Base-by-base conservation (phyloP, 2,329 filamentous ascomycete genomes). In the Mycosphaerella sp. region DNA sequence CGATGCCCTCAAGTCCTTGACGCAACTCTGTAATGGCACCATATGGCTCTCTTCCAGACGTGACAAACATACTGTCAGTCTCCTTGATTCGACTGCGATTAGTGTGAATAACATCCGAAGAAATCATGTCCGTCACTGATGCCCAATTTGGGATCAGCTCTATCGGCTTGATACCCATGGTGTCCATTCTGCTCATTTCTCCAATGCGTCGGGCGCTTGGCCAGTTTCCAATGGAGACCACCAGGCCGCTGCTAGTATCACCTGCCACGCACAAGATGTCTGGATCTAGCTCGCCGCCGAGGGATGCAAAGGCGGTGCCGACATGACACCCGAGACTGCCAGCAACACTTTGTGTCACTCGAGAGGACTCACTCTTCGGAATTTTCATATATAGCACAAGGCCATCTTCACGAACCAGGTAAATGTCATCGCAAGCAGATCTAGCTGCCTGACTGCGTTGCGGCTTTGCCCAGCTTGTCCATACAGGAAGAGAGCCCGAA, bases 331-430 rank as follows among this genome's bases (percentile, higher is more conserved):
- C 78, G 60, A 88, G 82, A 48, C 78, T 78, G 6, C 86, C 86
- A 54, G 88, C 77, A 51, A 79, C 50, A 38, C 55, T 63, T 76
- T 44, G 79, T 77, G 51, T 78, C 75, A 40, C 50, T 84, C 14
- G 34, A 9, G 29, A 14, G 9, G 45, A 51, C 11, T 41, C 6
- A 14, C 36, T 39, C 29, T 50, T 53, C 14, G 49, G 42, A 32
- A 78, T 77, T 42, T 81, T 80, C 55, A 89, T 82, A 59, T 86
- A 87, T 51, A 84, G 80, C 8, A 96, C 78, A 46, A 84, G 75
- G 2, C 93, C 93, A 66, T 97, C 92, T 71, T 97, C 92, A 51
- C 91, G 83, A 9, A 86, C 87, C 12, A 98, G 74, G 66, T 93
- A 95, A 46, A 97, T 83, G 56, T 85, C 83, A 65, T 97, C 93